Evolutionary conservation across 768 basidiomycete genomes (phyloP), one percentile per base, ranked within the genome.

Genomic region (Lyophyllum shimeji): DNA sequence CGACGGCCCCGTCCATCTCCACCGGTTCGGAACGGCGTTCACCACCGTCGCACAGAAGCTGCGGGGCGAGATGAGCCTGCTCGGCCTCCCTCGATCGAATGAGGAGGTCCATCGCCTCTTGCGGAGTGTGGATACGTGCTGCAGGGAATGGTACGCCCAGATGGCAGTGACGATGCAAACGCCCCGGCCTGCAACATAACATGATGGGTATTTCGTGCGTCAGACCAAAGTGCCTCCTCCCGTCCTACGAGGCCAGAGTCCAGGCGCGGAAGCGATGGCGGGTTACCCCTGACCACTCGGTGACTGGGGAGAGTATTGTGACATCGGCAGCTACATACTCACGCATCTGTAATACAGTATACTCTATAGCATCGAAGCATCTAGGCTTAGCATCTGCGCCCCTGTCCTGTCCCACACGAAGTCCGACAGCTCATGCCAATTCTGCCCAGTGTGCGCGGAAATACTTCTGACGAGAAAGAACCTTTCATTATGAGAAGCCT

Each of bases 11-110:
- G 46, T 37, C 20, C 58, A 60, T 45, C 42, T 61, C 33, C 34
- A 44, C 8, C 46, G 55, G 7, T 55, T 61, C 17, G 34, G 43
- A 21, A 29, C 40, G 6, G 43, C 49, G 1, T 56, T 59, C 31
- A 25, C 45, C 25, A 45, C 25, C 37, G 44, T 60, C 13, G 45
- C 44, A 43, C 20, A 48, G 25, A 60, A 55, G 51, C 55, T 61
- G 18, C 50, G 51, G 31, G 60, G 60, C 25, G 50, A 52, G 17
- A 58, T 58, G 54, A 61, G 57, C 39, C 46, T 61, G 37, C 50
- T 61, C 37, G 50, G 53, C 12, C 27, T 34, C 34, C 52, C 54
- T 21, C 31, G 48, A 40, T 43, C 57, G 2, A 1, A 29, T 15
- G 60, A 59, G 2, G 42, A 50, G 8, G 27, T 61, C 23, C 31